Evolutionary conservation across 768 basidiomycete species (phyloP).

Genomic region (Tulasnella sp.): DNA sequence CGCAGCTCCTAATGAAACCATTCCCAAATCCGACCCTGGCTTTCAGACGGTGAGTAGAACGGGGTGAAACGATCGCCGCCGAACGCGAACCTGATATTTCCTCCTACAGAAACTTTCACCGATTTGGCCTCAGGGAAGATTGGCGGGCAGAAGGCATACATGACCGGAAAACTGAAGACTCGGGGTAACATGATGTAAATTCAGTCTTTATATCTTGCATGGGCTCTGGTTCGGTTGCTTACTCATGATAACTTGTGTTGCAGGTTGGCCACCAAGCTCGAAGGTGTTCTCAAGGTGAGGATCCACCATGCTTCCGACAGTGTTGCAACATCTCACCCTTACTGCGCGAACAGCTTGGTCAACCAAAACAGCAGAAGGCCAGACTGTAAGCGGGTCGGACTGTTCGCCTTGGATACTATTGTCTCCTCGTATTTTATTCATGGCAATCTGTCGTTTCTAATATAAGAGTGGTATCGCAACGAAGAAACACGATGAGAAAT

Average conservation of each 20-base stretch:
- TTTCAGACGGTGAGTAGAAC: slow-evolving; percentile 16
- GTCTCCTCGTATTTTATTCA: slow-evolving; percentile 15
- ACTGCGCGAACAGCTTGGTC: slow-evolving; percentile 15
- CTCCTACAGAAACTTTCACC: slow-evolving; percentile 53
- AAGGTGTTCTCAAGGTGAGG: slow-evolving; percentile 71
- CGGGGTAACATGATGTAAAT: slow-evolving; percentile 78
- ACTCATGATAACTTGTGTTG: background rate
- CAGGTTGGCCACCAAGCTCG: slow-evolving; percentile 79
- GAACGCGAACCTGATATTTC: background rate
- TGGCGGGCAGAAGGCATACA: slow-evolving; percentile 92
- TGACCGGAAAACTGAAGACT: slow-evolving; percentile 90
- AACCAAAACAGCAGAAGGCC: slow-evolving; percentile 40
- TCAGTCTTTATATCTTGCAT: background rate
- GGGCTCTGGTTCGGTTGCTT: background rate
- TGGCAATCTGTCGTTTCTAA: background rate
- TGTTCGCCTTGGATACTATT: background rate
- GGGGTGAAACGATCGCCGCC: slow-evolving; percentile 7
- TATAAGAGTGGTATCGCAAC: slow-evolving; percentile 16
- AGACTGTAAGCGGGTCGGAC: slow-evolving; percentile 40
- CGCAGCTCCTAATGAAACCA: background rate
- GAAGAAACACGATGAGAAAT: slow-evolving; percentile 23
- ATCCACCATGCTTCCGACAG: background rate
- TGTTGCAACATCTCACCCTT: background rate
- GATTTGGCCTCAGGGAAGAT: slow-evolving; percentile 74
- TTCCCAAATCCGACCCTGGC: background rate